A percentile compares a stretch with the other conserved stretches of the same genome.
Conservation (phyloP, 441 rosid genomes). For the Adansonia madagascariensis region DNA sequence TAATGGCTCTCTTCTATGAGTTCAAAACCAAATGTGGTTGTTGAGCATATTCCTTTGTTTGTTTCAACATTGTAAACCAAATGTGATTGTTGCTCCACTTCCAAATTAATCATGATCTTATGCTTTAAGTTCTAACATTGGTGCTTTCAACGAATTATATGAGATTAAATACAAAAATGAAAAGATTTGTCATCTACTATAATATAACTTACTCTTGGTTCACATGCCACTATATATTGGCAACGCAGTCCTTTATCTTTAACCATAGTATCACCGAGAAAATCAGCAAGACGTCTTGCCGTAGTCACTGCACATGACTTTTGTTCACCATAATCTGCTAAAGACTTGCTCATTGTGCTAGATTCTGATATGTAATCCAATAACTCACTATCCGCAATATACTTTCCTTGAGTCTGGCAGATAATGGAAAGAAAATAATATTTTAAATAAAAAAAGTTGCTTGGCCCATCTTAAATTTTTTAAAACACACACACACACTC, state of each 20-base stretch:
- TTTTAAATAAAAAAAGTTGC: conserved; percentile 18
- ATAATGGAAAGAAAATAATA: conserved; percentile 30
- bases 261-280: conserved; percentile 95
- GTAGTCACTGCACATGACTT: conserved; percentile 99
- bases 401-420: conserved; percentile 87
- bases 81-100: conserved; percentile 15
- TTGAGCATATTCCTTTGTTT: conserved; percentile 1
- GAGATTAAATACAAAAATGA: not conserved
- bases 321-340: conserved; percentile 92
- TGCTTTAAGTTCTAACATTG: not conserved
- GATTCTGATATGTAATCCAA: conserved; percentile 98
- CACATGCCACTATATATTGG: conserved; percentile 96
- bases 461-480: conserved; percentile 22
- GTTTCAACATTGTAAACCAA: conserved; percentile 4
- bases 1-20: conserved; percentile 3
- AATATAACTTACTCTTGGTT: conserved; percentile 72
- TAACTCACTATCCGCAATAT: conserved; percentile 92
- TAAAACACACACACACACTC: not conserved
- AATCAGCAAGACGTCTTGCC: conserved; percentile 93
- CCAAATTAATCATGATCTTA: conserved; percentile 22
- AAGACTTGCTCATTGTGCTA: conserved; percentile 99
- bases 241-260: conserved; percentile 99
- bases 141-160: not conserved
- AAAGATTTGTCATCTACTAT: conserved; percentile 16
- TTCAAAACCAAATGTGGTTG: not conserved